Conservation (phyloP, 208 protist species). For the Porcisia deanei region DNA sequence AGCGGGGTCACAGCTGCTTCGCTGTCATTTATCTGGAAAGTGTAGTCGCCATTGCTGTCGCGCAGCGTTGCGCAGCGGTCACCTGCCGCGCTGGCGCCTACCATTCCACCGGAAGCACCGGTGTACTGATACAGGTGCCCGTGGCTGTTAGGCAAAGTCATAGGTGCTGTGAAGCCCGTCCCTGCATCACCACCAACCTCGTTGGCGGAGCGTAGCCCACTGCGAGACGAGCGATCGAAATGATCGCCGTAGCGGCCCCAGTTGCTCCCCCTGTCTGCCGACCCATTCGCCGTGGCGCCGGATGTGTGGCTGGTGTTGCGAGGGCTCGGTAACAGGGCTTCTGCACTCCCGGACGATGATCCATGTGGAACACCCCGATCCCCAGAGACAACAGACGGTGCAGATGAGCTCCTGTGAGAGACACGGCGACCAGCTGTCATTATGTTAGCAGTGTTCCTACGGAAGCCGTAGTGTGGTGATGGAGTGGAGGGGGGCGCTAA, state of each 20-base stretch:
- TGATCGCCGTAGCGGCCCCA: neutral
- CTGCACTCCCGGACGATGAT: neutral
- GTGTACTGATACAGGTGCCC: constrained; percentile 17
- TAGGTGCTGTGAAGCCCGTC: neutral
- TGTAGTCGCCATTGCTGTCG: neutral
- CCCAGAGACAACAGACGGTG: constrained; percentile 1
- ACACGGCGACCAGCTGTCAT: constrained; percentile 30
- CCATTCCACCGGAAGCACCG: neutral
- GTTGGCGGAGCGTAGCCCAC: constrained; percentile 7
- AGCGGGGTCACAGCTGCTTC: constrained; percentile 9
- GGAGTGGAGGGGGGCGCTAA: constrained; percentile 34
- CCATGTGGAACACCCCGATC: neutral
- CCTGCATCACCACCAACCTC: neutral
- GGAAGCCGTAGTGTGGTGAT: constrained; percentile 34
- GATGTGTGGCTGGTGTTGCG: neutral
- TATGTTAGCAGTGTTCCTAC: constrained; percentile 25
- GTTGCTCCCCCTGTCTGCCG: neutral
- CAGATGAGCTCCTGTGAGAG: constrained; percentile 22
- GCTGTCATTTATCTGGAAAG: constrained; percentile 17
- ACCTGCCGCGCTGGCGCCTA: neutral
- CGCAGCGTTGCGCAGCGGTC: neutral
- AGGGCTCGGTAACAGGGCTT: constrained; percentile 4
- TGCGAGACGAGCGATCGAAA: neutral
- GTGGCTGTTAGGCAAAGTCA: constrained; percentile 16
- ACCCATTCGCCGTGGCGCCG: neutral